Evolutionary conservation across 75 land plant genomes (phyloP).

Genomic region (Picea sitchensis): DNA sequence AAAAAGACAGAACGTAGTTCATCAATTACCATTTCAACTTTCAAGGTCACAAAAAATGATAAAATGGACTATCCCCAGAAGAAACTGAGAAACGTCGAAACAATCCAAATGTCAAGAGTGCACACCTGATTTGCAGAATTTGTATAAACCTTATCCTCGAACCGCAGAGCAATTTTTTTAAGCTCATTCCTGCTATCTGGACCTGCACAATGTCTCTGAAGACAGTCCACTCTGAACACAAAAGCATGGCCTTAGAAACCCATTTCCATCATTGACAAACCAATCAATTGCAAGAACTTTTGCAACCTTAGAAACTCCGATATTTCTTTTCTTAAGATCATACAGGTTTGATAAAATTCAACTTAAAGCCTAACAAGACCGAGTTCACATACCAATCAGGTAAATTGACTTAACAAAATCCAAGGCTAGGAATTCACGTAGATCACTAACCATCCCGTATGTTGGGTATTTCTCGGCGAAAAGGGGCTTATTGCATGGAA

Average conservation of each 20-base stretch:
- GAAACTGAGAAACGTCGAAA: neutral
- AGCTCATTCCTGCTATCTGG: constrained; percentile 63
- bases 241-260: neutral
- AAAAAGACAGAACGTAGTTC: too few relatives aligned
- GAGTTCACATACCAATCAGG: neutral
- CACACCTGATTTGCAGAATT: constrained; percentile 63
- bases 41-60: too few relatives aligned
- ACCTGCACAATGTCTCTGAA: constrained; percentile 62
- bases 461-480: too few relatives aligned
- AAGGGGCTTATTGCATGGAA: too few relatives aligned
- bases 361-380: too few relatives aligned
- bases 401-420: neutral
- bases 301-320: neutral
- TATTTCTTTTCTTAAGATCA: neutral
- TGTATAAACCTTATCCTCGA: constrained; percentile 70
- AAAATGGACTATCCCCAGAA: neutral
- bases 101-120: neutral
- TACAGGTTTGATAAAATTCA: neutral
- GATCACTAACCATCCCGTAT: neutral
- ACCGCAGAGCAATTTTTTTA: constrained; percentile 63
- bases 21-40: too few relatives aligned
- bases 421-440: neutral
- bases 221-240: constrained; percentile 43
- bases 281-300: neutral
- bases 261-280: neutral